Evolutionary conservation across 306 rosid genomes (phyloP).

Genomic region (Mucuna pruriens): DNA sequence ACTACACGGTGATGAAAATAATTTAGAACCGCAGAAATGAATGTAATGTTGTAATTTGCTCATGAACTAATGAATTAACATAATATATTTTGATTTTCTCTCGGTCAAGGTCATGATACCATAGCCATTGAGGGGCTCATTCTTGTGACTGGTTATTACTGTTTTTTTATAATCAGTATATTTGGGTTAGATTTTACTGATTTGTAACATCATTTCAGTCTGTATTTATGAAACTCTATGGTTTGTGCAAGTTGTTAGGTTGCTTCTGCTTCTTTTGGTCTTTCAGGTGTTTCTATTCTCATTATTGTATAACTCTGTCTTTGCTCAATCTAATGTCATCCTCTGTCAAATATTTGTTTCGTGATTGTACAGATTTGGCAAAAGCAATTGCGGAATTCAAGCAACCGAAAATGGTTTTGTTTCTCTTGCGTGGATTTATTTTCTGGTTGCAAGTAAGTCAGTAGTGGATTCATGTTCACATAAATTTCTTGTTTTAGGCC

Average conservation of each 20-base stretch:
- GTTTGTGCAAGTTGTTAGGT: slow-evolving; percentile 20
- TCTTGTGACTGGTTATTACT: not conserved
- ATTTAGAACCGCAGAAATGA: slow-evolving; percentile 2
- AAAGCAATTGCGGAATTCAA: slow-evolving; percentile 43
- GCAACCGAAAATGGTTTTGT: slow-evolving; percentile 49
- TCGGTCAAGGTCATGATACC: slow-evolving; percentile 1
- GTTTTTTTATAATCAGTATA: not conserved
- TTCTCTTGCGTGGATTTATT: slow-evolving; percentile 76
- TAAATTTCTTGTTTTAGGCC: slow-evolving; percentile 16
- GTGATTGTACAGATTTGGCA: slow-evolving; percentile 57
- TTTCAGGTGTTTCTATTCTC: slow-evolving; percentile 13
- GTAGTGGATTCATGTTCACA: slow-evolving; percentile 20
- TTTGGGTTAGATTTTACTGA: slow-evolving; percentile 22
- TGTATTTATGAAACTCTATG: slow-evolving; percentile 1
- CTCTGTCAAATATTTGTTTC: slow-evolving; percentile 27
- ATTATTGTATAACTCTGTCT: not conserved
- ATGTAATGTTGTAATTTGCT: not conserved
- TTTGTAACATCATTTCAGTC: slow-evolving; percentile 14
- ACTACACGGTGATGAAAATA: not conserved
- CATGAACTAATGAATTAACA: not conserved
- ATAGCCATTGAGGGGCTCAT: not conserved
- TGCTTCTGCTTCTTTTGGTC: slow-evolving; percentile 11
- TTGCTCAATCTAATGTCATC: slow-evolving; percentile 7
- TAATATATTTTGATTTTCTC: slow-evolving; percentile 3
- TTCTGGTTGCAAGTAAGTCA: slow-evolving; percentile 76